These are phyloP conservation scores for Penicillium palitans DNA, from an alignment of 2,329 filamentous ascomycete genomes.

Conservation along the genomic window DNA sequence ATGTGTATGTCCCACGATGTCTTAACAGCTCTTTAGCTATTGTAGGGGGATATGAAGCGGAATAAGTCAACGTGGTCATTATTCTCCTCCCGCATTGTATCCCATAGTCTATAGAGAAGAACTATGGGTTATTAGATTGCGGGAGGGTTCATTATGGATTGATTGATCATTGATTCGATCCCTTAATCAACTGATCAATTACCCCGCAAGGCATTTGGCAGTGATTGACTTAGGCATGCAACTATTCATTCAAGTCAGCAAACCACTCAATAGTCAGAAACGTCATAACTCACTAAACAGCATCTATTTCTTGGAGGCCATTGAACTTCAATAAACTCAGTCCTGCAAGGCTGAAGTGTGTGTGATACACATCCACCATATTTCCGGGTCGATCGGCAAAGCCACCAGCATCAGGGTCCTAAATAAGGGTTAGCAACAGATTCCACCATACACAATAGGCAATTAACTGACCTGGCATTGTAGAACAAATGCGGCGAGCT, in stretches of 20 bases:
- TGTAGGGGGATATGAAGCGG: slow-evolving; percentile 41
- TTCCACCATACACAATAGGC: not conserved
- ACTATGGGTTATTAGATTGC: slow-evolving; percentile 69
- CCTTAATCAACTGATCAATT: slow-evolving; percentile 18
- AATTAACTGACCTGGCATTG: slow-evolving; percentile 65
- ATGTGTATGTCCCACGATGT: slow-evolving; percentile 39
- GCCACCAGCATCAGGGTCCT: slow-evolving; percentile 77
- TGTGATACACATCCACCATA: slow-evolving; percentile 98
- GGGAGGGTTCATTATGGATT: slow-evolving; percentile 50
- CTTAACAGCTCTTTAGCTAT: slow-evolving; percentile 43
- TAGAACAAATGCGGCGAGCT: slow-evolving; percentile 79
- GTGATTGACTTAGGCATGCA: slow-evolving; percentile 72
- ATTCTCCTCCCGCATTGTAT: slow-evolving; percentile 71
- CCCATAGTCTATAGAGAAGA: slow-evolving; percentile 56
- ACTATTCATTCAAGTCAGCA: slow-evolving; percentile 36
- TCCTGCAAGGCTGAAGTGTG: slow-evolving; percentile 82
- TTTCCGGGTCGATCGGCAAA: slow-evolving; percentile 88
- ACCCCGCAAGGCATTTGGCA: slow-evolving; percentile 56
- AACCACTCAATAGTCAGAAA: not conserved
- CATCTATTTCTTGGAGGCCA: slow-evolving; percentile 77
- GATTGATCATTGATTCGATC: not conserved
- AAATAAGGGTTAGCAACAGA: slow-evolving; percentile 19
- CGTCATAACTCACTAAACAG: slow-evolving; percentile 68
- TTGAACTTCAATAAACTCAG: slow-evolving; percentile 79
- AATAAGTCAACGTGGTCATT: slow-evolving; percentile 44